These are phyloP conservation scores for Elsinoe batatas DNA, from an alignment of 2,329 filamentous ascomycete species.

Conservation along the genomic window DNA sequence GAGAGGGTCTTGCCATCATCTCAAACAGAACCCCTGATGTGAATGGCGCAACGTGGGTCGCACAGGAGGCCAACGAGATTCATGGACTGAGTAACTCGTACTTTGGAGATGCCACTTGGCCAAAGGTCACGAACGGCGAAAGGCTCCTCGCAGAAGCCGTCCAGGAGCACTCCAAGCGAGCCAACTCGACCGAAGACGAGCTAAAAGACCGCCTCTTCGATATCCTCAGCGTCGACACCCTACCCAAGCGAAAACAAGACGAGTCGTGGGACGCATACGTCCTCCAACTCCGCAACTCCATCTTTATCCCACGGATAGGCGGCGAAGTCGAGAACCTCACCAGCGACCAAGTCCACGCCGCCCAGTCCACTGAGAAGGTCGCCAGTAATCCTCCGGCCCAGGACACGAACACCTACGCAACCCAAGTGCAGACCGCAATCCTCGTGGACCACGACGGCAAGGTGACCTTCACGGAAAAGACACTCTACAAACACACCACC, in stretches of 20 bases:
- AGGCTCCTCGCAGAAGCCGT: constrained; percentile 42
- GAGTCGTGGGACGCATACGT: constrained; percentile 47
- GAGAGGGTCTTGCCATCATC: constrained; percentile 44
- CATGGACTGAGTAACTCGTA: constrained; percentile 52
- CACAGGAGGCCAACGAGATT: constrained; percentile 40
- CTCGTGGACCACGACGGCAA: constrained; percentile 46
- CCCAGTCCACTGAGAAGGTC: constrained; percentile 17
- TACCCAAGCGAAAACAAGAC: constrained; percentile 41
- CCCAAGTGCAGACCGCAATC: constrained; percentile 54
- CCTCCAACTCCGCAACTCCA: constrained; percentile 47
- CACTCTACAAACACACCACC: constrained; percentile 46
- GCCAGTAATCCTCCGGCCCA: constrained; percentile 18
- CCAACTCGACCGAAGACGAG: constrained; percentile 36
- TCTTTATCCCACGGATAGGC: constrained; percentile 51
- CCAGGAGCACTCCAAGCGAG: constrained; percentile 30
- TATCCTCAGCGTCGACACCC: constrained; percentile 45
- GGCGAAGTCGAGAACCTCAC: constrained; percentile 31
- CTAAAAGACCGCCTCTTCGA: constrained; percentile 44
- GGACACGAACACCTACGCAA: constrained; percentile 49
- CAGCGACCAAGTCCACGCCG: constrained; percentile 34
- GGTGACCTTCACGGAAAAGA: constrained; percentile 53
- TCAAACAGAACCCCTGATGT: constrained; percentile 50
- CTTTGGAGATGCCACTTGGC: constrained; percentile 51
- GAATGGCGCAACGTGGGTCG: constrained; percentile 43
- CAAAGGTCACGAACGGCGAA: constrained; percentile 52